These are phyloP conservation scores for Aspergillus incahuasiensis DNA, from an alignment of 495 filamentous ascomycete species.

Conservation along the genomic window DNA sequence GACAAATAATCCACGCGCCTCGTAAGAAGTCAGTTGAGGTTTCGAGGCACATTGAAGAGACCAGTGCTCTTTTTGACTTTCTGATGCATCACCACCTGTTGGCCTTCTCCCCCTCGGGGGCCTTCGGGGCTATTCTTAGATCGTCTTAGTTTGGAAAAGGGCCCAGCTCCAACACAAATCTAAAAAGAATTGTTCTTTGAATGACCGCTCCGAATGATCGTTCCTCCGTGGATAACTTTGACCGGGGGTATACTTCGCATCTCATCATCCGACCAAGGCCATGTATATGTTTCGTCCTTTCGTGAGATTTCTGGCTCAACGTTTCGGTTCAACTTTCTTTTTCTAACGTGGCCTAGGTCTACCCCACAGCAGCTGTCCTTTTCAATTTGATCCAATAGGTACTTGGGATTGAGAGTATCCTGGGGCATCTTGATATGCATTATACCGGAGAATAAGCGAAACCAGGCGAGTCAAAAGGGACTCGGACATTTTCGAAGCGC, in stretches of 20 bases:
- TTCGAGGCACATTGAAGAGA: background rate
- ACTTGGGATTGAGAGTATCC: constrained; percentile 4
- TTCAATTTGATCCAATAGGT: constrained; percentile 14
- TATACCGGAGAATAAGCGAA: constrained; percentile 22
- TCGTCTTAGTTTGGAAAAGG: background rate
- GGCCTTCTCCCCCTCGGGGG: background rate
- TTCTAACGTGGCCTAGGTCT: background rate
- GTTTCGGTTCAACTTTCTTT: background rate
- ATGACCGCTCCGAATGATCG: background rate
- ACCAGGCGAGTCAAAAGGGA: constrained; percentile 9
- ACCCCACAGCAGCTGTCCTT: constrained; percentile 7
- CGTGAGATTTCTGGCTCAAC: background rate
- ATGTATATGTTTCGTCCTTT: background rate
- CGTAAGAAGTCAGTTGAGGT: background rate
- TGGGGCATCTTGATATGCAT: constrained; percentile 14
- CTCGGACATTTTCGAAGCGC: constrained; percentile 15
- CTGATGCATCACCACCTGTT: constrained; percentile 6
- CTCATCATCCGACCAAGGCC: background rate
- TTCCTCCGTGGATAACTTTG: background rate
- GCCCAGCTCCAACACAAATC: background rate
- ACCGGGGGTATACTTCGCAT: background rate
- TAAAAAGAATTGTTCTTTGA: background rate
- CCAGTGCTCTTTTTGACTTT: constrained; percentile 6
- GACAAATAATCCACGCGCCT: constrained; percentile 13
- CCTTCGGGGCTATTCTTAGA: constrained; percentile 5